Conservation (phyloP, 106 monocot genomes). For the Amphibolis antarctica region DNA sequence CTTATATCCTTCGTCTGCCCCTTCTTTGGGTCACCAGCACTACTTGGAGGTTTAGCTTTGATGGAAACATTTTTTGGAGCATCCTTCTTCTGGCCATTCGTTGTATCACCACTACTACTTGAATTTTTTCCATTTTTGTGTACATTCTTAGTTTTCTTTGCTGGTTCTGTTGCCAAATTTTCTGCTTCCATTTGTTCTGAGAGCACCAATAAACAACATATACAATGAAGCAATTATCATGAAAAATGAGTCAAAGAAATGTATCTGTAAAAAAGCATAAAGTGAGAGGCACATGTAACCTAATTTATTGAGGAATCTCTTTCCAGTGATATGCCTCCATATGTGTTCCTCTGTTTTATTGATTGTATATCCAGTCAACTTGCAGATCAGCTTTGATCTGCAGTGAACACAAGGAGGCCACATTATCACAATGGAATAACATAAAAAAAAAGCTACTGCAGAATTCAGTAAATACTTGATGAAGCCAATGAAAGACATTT, state of each 20-base stretch:
- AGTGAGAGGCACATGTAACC: slow-evolving; percentile 21
- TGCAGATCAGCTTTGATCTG: slow-evolving; percentile 77
- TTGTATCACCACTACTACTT: slow-evolving; percentile 3
- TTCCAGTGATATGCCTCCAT: slow-evolving; percentile 92
- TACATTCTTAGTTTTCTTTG: slow-evolving; percentile 15
- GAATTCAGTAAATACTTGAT: background rate
- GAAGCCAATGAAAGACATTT: too few relatives aligned
- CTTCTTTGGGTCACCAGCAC: slow-evolving; percentile 6
- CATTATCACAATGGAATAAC: background rate
- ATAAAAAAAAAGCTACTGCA: too few relatives aligned
- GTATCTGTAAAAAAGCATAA: background rate
- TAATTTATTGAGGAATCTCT: slow-evolving; percentile 69
- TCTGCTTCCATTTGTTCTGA: slow-evolving; percentile 44
- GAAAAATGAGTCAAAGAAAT: background rate
- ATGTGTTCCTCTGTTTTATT: slow-evolving; percentile 91
- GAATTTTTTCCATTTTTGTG: background rate
- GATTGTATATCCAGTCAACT: slow-evolving; percentile 65
- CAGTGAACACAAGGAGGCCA: background rate
- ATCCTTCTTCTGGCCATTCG: background rate
- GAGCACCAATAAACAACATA: slow-evolving; percentile 1
- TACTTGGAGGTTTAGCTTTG: too few relatives aligned
- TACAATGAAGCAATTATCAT: background rate
- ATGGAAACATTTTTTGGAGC: background rate
- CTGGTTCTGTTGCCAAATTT: slow-evolving; percentile 12
- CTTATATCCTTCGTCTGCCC: slow-evolving; percentile 10